Evolutionary conservation across 2,329 filamentous ascomycete genomes (phyloP), one percentile per base, ranked within the genome.

Genomic region (Colletotrichum endophyticum): DNA sequence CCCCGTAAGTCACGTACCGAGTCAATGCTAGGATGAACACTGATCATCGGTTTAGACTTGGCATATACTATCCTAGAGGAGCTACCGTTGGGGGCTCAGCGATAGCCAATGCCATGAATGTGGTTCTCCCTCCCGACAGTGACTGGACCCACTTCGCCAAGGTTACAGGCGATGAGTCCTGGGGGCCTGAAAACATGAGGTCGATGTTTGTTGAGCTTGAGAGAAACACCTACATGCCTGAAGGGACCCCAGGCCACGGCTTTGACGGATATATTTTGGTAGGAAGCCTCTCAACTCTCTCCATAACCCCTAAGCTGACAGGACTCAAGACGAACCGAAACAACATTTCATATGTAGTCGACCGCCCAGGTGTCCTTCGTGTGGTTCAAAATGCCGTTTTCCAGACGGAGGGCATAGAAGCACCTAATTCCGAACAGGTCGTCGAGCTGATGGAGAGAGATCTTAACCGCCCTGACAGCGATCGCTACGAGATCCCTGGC

Each of bases 91-190:
- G 81, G 11, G 81, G 81, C 4, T 80, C 79, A 80, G 86, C 87
- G 3, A 85, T 86, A 1, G 89, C 77, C 15, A 79, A 79, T 36
- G 78, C 70, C 8, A 72, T 91, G 81, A 88, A 89, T 63, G 88
- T 88, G 22, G 80, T 89, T 57, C 87, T 87, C 72, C 88, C 90
- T 0, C 85, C 89, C 72, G 84, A 87, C 68, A 86, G 84, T 25
- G 90, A 91, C 79, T 91, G 88, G 81, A 83, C 87, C 32, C 82
- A 87, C 78, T 87, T 91, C 70, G 84, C 85, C 5, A 80, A 81
- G 12, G 78, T 91, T 25, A 91, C 89, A 6, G 88, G 89, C 5
- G 89, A 91, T 75, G 77, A 81, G 2, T 87, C 88, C 0, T 91
- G 90, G 89, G 80, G 83, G 0, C 83, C 89, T 0, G 82, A 84